A percentile compares a stretch with the other conserved stretches of the same genome.
Conservation (phyloP, 306 rosid species). For the Mimosa bimucronata region DNA sequence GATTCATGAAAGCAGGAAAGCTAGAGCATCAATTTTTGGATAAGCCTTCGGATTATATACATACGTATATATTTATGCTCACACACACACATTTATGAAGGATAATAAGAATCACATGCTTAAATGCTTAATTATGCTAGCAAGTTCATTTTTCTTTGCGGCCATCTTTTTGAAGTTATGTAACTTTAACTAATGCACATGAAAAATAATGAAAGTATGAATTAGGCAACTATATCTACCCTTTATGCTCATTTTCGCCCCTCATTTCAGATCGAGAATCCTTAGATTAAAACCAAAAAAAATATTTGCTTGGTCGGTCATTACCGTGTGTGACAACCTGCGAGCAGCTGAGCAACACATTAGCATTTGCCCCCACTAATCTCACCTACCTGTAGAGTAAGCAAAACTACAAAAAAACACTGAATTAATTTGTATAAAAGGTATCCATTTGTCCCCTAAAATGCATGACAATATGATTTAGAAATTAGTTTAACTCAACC, state of each 20-base stretch:
- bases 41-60: neutral
- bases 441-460: neutral
- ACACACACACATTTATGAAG: neutral
- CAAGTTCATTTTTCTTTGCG: neutral
- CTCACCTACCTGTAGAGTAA: neutral
- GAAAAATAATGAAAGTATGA: neutral
- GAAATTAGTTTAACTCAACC: neutral
- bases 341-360: neutral
- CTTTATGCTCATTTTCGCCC: neutral
- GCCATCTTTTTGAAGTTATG: neutral
- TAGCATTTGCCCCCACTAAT: neutral
- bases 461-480: neutral
- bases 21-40: neutral
- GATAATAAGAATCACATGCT: neutral
- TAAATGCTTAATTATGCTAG: neutral
- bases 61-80: neutral
- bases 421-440: neutral
- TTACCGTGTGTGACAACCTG: slow-evolving; percentile 12
- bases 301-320: neutral
- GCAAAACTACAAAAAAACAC: neutral
- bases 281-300: neutral
- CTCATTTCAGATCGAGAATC: neutral
- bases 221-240: neutral
- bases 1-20: neutral
- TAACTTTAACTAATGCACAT: neutral